Evolutionary conservation across 148 eudicot genomes (phyloP).

Genomic region (Chenopodium quinoa): DNA sequence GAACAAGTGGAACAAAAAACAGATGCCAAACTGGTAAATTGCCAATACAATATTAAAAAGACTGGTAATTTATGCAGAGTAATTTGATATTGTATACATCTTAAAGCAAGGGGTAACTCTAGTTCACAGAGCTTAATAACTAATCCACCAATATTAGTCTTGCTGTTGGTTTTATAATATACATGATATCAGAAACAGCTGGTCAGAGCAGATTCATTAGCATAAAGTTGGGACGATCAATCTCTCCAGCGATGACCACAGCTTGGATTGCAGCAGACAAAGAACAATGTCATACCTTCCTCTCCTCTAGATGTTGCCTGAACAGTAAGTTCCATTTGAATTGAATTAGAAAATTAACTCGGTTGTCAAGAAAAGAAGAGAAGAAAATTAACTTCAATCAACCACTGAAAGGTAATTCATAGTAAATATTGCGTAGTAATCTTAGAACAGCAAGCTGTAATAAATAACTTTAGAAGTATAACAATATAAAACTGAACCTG

Average conservation of each 20-base stretch:
- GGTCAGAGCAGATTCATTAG: slow-evolving; percentile 16
- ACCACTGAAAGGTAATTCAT: neutral
- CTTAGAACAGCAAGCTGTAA: neutral
- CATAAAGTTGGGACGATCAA: slow-evolving; percentile 28
- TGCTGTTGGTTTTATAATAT: slow-evolving; percentile 1
- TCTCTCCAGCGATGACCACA: slow-evolving; percentile 91
- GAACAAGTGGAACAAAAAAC: too few relatives aligned
- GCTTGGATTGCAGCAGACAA: slow-evolving; percentile 87
- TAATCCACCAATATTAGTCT: neutral
- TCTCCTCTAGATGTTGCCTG: slow-evolving; percentile 93
- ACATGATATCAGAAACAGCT: slow-evolving; percentile 15
- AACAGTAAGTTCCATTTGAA: neutral
- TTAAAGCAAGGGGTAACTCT: neutral
- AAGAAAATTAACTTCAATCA: too few relatives aligned
- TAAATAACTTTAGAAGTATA: neutral
- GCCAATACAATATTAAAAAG: neutral
- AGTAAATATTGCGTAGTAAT: neutral
- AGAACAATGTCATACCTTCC: slow-evolving; percentile 89
- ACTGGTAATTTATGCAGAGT: neutral
- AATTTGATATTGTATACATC: neutral
- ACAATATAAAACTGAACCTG: neutral
- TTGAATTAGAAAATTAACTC: neutral
- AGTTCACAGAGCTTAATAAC: neutral
- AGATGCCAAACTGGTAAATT: neutral
- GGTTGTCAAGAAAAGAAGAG: too few relatives aligned